These are phyloP conservation scores for Dioscorea zingiberensis DNA, from an alignment of 106 monocot species.

Conservation along the genomic window DNA sequence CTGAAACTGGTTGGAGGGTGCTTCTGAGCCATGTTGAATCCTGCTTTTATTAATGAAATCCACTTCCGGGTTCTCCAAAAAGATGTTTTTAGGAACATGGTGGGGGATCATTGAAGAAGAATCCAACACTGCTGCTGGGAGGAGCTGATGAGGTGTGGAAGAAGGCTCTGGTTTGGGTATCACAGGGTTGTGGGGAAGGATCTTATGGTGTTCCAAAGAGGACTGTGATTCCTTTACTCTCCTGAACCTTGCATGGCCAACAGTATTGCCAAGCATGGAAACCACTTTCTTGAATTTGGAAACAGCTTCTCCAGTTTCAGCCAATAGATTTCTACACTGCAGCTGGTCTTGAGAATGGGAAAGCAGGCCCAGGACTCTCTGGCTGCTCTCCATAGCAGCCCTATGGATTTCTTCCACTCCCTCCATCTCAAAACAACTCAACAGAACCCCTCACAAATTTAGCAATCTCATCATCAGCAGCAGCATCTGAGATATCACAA, in stretches of 20 bases:
- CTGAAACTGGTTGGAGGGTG: slow-evolving; percentile 8
- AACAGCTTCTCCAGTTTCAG: slow-evolving; percentile 61
- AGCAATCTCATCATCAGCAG: slow-evolving; percentile 14
- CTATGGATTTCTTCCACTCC: slow-evolving; percentile 69
- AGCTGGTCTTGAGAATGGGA: slow-evolving; percentile 47
- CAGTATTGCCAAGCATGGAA: slow-evolving; percentile 46
- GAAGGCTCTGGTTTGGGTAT: background rate
- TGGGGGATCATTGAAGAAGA: slow-evolving; percentile 9
- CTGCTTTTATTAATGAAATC: slow-evolving; percentile 3
- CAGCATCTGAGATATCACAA: slow-evolving; percentile 15
- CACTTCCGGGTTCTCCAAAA: slow-evolving; percentile 35
- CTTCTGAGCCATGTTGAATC: background rate
- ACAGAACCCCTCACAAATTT: slow-evolving; percentile 10
- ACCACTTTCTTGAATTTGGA: slow-evolving; percentile 59
- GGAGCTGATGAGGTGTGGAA: slow-evolving; percentile 22
- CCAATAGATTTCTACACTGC: slow-evolving; percentile 27
- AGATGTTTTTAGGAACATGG: slow-evolving; percentile 24
- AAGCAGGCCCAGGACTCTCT: slow-evolving; percentile 59
- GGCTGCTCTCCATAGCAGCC: slow-evolving; percentile 64
- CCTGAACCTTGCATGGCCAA: slow-evolving; percentile 69
- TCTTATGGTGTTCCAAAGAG: slow-evolving; percentile 20
- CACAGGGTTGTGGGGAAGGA: slow-evolving; percentile 34
- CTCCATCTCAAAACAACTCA: slow-evolving; percentile 50
- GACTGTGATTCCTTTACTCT: slow-evolving; percentile 24
- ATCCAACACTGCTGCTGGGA: slow-evolving; percentile 16